These are phyloP conservation scores for Colletotrichum endophyticum DNA, from an alignment of 2,329 filamentous ascomycete genomes.

Conservation along the genomic window DNA sequence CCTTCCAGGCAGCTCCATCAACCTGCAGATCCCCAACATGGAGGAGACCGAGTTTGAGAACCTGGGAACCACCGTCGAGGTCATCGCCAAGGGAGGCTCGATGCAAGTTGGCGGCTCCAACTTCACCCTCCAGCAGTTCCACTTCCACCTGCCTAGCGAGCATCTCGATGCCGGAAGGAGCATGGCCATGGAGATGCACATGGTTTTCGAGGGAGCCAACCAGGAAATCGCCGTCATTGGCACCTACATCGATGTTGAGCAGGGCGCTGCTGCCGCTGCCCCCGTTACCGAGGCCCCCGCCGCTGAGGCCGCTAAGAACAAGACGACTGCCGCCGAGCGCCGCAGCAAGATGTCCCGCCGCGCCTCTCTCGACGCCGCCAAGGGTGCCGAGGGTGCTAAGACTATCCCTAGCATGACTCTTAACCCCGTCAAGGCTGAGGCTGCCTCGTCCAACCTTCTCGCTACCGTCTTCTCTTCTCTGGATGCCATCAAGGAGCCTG, in stretches of 20 bases:
- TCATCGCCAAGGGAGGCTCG: slow-evolving; percentile 50
- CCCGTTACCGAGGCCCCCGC: slow-evolving; percentile 15
- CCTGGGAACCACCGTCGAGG: slow-evolving; percentile 61
- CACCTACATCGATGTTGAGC: slow-evolving; percentile 45
- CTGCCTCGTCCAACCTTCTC: slow-evolving; percentile 43
- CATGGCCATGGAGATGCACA: slow-evolving; percentile 61
- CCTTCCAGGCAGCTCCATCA: slow-evolving; percentile 26
- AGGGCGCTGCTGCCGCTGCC: slow-evolving; percentile 23
- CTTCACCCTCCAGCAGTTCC: slow-evolving; percentile 50
- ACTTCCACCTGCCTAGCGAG: slow-evolving; percentile 56
- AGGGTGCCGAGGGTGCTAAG: neutral
- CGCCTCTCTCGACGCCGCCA: neutral
- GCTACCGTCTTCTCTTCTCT: slow-evolving; percentile 51
- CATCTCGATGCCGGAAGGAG: slow-evolving; percentile 49
- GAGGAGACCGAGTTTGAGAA: slow-evolving; percentile 58
- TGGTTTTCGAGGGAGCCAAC: slow-evolving; percentile 57
- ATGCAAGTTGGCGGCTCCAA: slow-evolving; percentile 36
- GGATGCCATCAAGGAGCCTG: slow-evolving; percentile 45
- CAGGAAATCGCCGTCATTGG: slow-evolving; percentile 48
- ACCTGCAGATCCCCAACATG: slow-evolving; percentile 38
- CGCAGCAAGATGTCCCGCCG: slow-evolving; percentile 16
- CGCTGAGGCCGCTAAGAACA: neutral
- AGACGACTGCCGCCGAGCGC: slow-evolving; percentile 3
- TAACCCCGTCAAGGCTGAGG: slow-evolving; percentile 42
- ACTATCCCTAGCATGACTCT: slow-evolving; percentile 43